These are phyloP conservation scores for Phytophthora pluvialis DNA, from an alignment of 352 stramenopile genomes.

Conservation along the genomic window DNA sequence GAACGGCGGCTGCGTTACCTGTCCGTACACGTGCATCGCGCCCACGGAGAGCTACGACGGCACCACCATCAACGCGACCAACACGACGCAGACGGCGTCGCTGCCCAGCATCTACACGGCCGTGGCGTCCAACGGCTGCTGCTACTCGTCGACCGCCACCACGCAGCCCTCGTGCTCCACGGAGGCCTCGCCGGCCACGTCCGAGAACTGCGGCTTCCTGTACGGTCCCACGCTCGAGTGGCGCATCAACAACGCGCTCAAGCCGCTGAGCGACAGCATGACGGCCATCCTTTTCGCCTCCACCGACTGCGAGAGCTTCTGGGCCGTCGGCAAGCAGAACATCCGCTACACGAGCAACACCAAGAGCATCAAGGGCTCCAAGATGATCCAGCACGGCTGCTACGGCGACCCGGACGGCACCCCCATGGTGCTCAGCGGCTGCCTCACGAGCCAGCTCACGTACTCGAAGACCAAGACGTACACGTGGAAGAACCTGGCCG, in stretches of 20 bases:
- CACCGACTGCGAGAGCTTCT: slow-evolving; percentile 87
- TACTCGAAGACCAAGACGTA: slow-evolving; percentile 85
- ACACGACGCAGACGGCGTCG: slow-evolving; percentile 70
- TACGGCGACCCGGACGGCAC: slow-evolving; percentile 67
- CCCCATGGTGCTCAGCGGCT: slow-evolving; percentile 84
- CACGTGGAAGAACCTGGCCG: slow-evolving; percentile 81
- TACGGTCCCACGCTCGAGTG: slow-evolving; percentile 86
- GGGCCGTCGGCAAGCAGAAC: slow-evolving; percentile 76
- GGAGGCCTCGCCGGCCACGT: slow-evolving; percentile 61
- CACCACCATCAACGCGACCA: slow-evolving; percentile 81
- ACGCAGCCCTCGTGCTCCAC: slow-evolving; percentile 67
- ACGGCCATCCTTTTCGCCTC: slow-evolving; percentile 85
- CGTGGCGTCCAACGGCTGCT: slow-evolving; percentile 79
- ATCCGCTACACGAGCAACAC: slow-evolving; percentile 80
- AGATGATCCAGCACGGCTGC: slow-evolving; percentile 87
- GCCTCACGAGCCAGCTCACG: slow-evolving; percentile 72
- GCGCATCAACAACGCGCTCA: slow-evolving; percentile 74
- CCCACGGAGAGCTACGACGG: slow-evolving; percentile 74
- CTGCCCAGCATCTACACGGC: slow-evolving; percentile 79
- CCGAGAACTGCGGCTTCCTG: slow-evolving; percentile 84
- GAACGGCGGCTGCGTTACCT: slow-evolving; percentile 87
- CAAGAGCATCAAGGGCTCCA: slow-evolving; percentile 75
- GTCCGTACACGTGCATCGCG: slow-evolving; percentile 86
- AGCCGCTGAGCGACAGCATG: slow-evolving; percentile 50
- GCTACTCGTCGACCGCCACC: slow-evolving; percentile 65